These are phyloP conservation scores for Nyssa sinensis DNA, from an alignment of 148 eudicot genomes.

Conservation along the genomic window DNA sequence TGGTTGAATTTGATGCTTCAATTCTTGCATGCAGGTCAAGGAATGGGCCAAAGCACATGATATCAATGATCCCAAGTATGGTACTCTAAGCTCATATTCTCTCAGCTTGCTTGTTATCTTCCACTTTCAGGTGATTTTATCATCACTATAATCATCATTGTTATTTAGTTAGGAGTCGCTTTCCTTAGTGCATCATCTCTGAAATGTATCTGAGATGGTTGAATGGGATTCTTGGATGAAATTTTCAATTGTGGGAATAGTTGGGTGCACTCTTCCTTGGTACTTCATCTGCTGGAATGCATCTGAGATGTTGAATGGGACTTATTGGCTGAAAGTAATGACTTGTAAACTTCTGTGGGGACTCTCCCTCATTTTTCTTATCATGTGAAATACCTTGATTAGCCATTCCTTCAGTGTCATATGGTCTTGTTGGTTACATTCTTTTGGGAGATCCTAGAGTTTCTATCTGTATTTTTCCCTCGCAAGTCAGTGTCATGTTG, in stretches of 20 bases:
- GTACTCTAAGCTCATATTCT: slow-evolving; percentile 80
- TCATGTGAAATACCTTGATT: too few relatives aligned
- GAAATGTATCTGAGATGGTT: too few relatives aligned
- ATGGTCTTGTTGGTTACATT: background rate
- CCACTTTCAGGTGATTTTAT: slow-evolving; percentile 79
- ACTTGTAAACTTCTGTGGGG: background rate
- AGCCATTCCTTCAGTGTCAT: too few relatives aligned
- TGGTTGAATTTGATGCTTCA: slow-evolving; percentile 12
- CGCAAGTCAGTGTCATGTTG: background rate
- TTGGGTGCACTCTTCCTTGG: background rate
- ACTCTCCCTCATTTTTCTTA: background rate
- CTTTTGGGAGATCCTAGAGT: too few relatives aligned
- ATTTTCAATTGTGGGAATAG: too few relatives aligned
- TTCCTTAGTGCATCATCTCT: too few relatives aligned
- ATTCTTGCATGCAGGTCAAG: slow-evolving; percentile 64
- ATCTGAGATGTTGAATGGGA: background rate
- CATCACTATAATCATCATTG: background rate
- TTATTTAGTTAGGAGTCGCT: too few relatives aligned
- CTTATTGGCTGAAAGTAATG: background rate
- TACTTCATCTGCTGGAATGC: background rate
- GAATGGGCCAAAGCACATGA: slow-evolving; percentile 94
- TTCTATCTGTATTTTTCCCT: too few relatives aligned
- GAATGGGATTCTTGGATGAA: too few relatives aligned
- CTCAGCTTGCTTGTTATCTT: slow-evolving; percentile 80
- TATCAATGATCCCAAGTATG: slow-evolving; percentile 73